phyloP scores from a whole-genome alignment of 345 rosid species.

The Citrus medica region DNA sequence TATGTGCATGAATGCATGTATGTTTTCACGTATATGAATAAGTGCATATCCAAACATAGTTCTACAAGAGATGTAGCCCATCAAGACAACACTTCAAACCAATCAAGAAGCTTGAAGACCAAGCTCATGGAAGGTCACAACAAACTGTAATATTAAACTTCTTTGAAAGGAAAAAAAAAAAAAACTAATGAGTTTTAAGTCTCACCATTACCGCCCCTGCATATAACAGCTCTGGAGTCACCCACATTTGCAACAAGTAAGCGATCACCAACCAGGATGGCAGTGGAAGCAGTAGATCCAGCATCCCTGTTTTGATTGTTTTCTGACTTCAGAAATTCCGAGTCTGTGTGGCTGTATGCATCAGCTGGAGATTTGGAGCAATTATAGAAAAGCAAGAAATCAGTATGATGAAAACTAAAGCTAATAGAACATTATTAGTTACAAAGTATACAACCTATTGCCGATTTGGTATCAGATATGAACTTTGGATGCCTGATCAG shows the following conservation, averaged over 20 bases:
- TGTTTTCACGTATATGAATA: background rate
- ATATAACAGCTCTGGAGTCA: constrained; percentile 96
- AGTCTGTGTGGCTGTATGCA: constrained; percentile 88
- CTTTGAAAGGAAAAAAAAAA: background rate
- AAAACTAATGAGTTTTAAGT: background rate
- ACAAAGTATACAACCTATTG: constrained; percentile 60
- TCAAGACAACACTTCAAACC: background rate
- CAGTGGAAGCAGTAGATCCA: constrained; percentile 99
- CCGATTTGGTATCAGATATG: constrained; percentile 87
- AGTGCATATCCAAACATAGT: background rate
- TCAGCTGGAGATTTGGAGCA: constrained; percentile 54
- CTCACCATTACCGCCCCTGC: constrained; percentile 94
- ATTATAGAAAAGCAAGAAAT: constrained; percentile 14
- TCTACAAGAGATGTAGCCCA: background rate
- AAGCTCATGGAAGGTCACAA: background rate
- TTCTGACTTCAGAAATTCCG: constrained; percentile 89
- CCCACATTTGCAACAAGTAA: constrained; percentile 97
- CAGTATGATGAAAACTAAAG: constrained; percentile 12
- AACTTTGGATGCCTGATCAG: constrained; percentile 93
- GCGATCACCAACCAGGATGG: constrained; percentile 89
- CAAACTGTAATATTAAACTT: background rate
- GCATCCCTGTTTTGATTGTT: constrained; percentile 95
- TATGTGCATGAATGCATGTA: background rate
- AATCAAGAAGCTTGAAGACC: background rate
- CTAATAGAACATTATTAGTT: background rate